phyloP scores from a whole-genome alignment of 148 eudicot species.

The Vaccinium corymbosum region DNA sequence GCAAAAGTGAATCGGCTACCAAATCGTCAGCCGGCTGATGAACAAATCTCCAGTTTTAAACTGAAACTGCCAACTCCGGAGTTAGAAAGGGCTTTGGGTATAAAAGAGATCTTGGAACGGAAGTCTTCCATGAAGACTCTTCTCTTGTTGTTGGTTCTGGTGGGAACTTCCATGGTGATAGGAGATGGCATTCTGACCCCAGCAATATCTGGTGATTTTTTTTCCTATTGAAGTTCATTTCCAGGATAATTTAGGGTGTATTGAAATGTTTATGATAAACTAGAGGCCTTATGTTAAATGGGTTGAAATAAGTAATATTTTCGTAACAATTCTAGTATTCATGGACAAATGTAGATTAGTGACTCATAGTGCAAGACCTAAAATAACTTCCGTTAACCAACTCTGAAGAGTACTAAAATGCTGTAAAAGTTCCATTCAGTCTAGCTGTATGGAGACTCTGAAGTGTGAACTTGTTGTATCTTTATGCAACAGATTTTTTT shows the following conservation, averaged over 20 bases:
- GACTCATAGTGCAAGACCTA: not conserved
- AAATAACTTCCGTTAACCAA: not conserved
- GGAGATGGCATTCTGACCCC: constrained; percentile 98
- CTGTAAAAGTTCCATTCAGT: not conserved
- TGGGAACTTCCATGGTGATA: constrained; percentile 87
- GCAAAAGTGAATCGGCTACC: constrained; percentile 87
- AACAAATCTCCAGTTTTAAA: constrained; percentile 80
- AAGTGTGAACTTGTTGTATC: not conserved
- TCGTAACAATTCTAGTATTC: not conserved
- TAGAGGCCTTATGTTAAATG: not conserved
- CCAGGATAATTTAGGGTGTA: not conserved
- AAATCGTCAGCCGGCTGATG: constrained; percentile 86
- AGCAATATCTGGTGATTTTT: constrained; percentile 82
- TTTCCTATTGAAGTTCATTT: not conserved
- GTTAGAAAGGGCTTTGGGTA: constrained; percentile 82
- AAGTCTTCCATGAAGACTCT: constrained; percentile 59
- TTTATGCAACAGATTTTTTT: not conserved
- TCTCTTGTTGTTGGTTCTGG: constrained; percentile 75
- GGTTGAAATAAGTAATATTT: not conserved
- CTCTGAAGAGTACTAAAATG: not conserved
- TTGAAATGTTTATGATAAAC: not conserved
- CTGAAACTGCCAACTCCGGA: constrained; percentile 96
- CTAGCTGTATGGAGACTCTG: not conserved
- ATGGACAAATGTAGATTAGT: not conserved
- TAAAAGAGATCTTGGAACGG: constrained; percentile 68